Evolutionary conservation across 73 alveolate species (phyloP).

Genomic region (Paramecium sonneborni): DNA sequence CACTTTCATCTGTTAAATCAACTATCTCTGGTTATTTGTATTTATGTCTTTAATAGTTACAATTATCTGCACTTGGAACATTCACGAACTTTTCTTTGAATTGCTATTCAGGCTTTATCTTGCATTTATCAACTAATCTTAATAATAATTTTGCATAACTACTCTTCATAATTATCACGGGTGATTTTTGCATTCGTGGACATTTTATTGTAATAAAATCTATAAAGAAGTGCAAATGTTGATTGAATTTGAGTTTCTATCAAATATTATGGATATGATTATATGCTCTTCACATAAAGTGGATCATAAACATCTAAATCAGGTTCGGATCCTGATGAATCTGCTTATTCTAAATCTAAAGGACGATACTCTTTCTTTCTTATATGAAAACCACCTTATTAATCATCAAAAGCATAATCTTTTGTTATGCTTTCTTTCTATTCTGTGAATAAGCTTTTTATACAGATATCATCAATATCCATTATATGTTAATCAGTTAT

Average conservation of each 20-base stretch:
- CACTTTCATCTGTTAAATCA: constrained; percentile 48
- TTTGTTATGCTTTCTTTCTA: neutral
- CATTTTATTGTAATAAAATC: constrained; percentile 3
- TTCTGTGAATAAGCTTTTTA: neutral
- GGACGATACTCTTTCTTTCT: constrained; percentile 1
- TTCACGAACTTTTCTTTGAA: constrained; percentile 15
- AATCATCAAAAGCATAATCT: neutral
- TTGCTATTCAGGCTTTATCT: constrained; percentile 15
- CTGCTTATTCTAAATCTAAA: neutral
- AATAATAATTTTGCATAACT: neutral
- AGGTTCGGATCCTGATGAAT: constrained; percentile 22
- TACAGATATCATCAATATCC: neutral
- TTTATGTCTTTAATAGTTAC: constrained; percentile 21
- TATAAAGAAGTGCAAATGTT: neutral
- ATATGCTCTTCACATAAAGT: neutral
- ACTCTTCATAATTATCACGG: neutral
- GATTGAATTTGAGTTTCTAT: neutral
- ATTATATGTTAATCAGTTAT: neutral
- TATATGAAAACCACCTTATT: neutral
- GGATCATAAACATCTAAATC: constrained; percentile 33
- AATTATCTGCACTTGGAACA: neutral
- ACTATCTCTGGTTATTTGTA: neutral
- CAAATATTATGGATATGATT: constrained; percentile 34
- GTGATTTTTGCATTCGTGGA: neutral
- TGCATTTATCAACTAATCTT: neutral